Evolutionary conservation across 2,329 filamentous ascomycete species (phyloP).

Genomic region (Alternaria atra): DNA sequence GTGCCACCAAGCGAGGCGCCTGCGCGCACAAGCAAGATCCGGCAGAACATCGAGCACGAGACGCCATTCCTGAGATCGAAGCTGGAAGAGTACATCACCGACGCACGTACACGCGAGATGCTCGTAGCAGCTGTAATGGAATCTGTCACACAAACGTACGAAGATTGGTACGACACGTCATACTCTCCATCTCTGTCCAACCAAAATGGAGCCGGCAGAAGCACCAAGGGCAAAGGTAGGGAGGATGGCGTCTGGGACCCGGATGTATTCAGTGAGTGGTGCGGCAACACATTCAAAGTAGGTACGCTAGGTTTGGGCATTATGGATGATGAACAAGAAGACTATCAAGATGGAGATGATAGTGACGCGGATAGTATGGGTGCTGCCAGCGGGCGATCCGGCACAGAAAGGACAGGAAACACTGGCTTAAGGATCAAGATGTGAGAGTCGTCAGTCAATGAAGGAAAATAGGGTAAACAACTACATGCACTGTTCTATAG

Average conservation of each 20-base stretch:
- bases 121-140: conserved; percentile 72
- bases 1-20: conserved; percentile 37
- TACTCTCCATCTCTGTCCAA: conserved; percentile 42
- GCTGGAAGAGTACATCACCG: conserved; percentile 70
- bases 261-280: conserved; percentile 71
- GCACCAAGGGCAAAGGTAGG: conserved; percentile 58
- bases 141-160: conserved; percentile 68
- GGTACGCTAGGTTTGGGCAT: conserved; percentile 53
- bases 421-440: conserved; percentile 44
- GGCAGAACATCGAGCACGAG: conserved; percentile 66
- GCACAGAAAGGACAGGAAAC: conserved; percentile 40
- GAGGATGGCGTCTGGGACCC: conserved; percentile 72
- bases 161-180: conserved; percentile 68
- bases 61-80: conserved; percentile 64
- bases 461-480: neutral
- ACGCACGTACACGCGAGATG: conserved; percentile 71
- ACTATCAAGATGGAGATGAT: conserved; percentile 19
- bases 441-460: conserved; percentile 14
- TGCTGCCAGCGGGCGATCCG: conserved; percentile 34
- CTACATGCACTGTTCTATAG: neutral
- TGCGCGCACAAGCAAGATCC: conserved; percentile 55
- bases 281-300: conserved; percentile 66
- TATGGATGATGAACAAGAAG: conserved; percentile 20
- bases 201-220: conserved; percentile 29
- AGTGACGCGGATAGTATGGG: conserved; percentile 39